Conservation (phyloP, 2,329 filamentous ascomycete species). For the Juglanconis juglandina region DNA sequence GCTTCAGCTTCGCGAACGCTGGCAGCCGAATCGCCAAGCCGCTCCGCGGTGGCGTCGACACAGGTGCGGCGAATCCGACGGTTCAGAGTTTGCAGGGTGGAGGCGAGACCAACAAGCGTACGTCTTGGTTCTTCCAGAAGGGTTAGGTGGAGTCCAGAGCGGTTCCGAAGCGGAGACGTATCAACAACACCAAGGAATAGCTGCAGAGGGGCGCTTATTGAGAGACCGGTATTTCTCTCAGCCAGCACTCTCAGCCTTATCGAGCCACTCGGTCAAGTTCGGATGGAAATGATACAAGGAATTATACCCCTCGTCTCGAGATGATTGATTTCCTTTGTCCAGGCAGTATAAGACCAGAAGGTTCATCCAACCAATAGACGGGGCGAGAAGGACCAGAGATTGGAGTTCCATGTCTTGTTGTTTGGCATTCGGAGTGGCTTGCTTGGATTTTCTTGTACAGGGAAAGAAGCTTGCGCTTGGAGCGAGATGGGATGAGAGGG, state of each 20-base stretch:
- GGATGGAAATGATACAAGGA: conserved; percentile 6
- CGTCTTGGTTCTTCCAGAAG: conserved; percentile 73
- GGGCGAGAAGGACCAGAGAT: background rate
- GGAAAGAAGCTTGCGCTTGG: background rate
- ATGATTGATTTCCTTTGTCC: conserved; percentile 13
- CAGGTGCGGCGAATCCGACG: conserved; percentile 48
- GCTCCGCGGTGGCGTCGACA: conserved; percentile 56
- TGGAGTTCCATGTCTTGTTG: background rate
- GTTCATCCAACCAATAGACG: conserved; percentile 13
- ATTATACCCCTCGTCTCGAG: conserved; percentile 13
- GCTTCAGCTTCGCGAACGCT: conserved; percentile 67
- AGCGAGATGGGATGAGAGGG: background rate
- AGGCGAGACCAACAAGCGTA: conserved; percentile 62
- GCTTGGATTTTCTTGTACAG: conserved; percentile 9
- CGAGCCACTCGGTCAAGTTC: conserved; percentile 1
- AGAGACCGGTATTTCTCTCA: conserved; percentile 8
- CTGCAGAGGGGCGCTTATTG: background rate
- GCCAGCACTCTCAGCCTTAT: background rate
- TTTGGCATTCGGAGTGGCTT: conserved; percentile 6
- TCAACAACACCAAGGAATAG: background rate
- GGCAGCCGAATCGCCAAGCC: conserved; percentile 69
- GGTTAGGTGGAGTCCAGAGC: conserved; percentile 23
- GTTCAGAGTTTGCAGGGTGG: conserved; percentile 52
- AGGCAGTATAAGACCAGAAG: conserved; percentile 9
- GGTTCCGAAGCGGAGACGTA: background rate